These are phyloP conservation scores for Podospora appendiculata DNA, from an alignment of 495 filamentous ascomycete species.

Conservation along the genomic window DNA sequence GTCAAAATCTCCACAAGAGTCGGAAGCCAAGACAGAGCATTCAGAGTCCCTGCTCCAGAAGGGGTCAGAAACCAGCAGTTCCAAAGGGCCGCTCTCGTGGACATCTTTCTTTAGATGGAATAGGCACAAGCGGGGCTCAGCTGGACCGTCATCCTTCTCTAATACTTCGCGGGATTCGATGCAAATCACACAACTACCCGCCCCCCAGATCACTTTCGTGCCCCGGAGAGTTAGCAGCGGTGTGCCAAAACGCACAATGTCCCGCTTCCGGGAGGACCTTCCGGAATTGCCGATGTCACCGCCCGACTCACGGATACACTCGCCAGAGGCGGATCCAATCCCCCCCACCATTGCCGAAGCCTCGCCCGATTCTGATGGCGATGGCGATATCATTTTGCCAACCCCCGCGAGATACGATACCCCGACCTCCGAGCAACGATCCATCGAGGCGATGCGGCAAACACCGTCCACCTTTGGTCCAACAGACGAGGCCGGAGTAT, in stretches of 20 bases:
- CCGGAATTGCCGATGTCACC: constrained; percentile 78
- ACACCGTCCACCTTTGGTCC: constrained; percentile 35
- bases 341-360: constrained; percentile 16
- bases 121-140: constrained; percentile 51
- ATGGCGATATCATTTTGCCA: too few relatives aligned
- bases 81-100: constrained; percentile 43
- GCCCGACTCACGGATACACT: constrained; percentile 72
- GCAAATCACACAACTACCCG: constrained; percentile 25
- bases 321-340: constrained; percentile 49
- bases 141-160: constrained; percentile 58
- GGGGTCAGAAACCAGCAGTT: constrained; percentile 34
- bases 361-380: constrained; percentile 6
- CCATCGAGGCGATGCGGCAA: constrained; percentile 32
- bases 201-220: constrained; percentile 19
- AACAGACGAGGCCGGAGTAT: constrained; percentile 28
- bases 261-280: constrained; percentile 89
- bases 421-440: constrained; percentile 36
- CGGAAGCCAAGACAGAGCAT: constrained; percentile 25
- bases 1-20: constrained; percentile 30
- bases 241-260: constrained; percentile 67
- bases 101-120: constrained; percentile 68
- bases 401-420: constrained; percentile 31
- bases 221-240: constrained; percentile 32
- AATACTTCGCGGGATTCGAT: constrained; percentile 82
- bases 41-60: constrained; percentile 20